Base-by-base conservation (phyloP, 352 stramenopile species). In the Poterioochromonas sp. region DNA sequence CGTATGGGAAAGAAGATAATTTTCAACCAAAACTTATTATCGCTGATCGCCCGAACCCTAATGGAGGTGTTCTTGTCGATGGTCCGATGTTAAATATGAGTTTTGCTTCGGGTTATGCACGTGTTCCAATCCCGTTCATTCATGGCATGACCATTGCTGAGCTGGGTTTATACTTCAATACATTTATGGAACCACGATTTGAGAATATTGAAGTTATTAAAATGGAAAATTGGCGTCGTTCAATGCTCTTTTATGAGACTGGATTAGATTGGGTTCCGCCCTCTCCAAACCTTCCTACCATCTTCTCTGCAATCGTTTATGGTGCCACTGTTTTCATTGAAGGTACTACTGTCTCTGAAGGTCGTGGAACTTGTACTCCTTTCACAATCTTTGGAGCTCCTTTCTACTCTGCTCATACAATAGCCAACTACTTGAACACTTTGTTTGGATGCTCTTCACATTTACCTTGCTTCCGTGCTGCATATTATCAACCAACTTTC, bases 321-420 rank as follows among this genome's bases (percentile, higher is more conserved):
- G 60, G 60, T 18, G 60, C 60, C 29, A 69, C 60, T 18, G 60
- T 69, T 26, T 69, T 69, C n/a, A 8, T 69, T 26, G 60, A 69
- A 41, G 60, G 8, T 20, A 69, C 60, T 18, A 69, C 60, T 69
- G n/a, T 41, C n/a, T 8, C 60, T 11, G 60, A 69, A 26, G 60
- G 60, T 18, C 11, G 60, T 8, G 60, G 60, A 18, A 69, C 60
- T 11, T 26, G 8, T 41, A 69, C 60, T 35, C 60, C 60, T 11
- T 69, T 69, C n/a, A n/a, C 11, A 26, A 8, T 69, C 8, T 69
- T 69, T 41, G 60, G 60, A 18, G 60, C 60, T 35, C 60, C 60
- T 11, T 69, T 69, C 26, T n/a, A 26, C 8, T 8, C 8, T 41
- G 60, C 60, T 69, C 60, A 26, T 8, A 26, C n/a, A 26, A 41